phyloP scores from a whole-genome alignment of 176 grass and related monocot species.

The Puya raimondii region DNA sequence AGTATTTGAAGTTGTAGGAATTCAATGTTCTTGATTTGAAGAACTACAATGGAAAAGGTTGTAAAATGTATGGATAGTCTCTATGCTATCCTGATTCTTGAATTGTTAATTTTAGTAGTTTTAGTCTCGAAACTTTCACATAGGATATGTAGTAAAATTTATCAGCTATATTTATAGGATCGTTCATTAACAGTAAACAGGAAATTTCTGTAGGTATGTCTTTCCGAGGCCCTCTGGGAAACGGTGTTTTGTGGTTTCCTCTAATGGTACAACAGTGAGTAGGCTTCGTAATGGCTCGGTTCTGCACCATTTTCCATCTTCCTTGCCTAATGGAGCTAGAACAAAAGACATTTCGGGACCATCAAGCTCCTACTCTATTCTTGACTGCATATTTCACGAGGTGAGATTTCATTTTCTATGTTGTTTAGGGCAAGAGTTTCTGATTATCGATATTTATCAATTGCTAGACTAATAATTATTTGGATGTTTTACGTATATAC shows the following conservation, averaged over 20 bases:
- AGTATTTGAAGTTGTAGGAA: background rate
- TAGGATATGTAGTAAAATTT: too few relatives aligned
- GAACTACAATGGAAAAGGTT: background rate
- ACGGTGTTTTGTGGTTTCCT: conserved; percentile 81
- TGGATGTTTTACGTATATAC: background rate
- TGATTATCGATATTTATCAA: background rate
- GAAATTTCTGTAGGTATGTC: conserved; percentile 55
- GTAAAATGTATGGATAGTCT: background rate
- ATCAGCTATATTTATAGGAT: background rate
- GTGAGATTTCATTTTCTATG: conserved; percentile 25
- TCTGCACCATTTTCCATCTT: conserved; percentile 83
- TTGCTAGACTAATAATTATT: background rate
- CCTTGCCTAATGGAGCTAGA: conserved; percentile 73
- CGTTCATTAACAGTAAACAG: background rate
- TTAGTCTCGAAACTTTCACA: too few relatives aligned
- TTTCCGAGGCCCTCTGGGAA: conserved; percentile 72
- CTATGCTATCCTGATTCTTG: background rate
- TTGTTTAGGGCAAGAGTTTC: background rate
- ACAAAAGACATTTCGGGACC: conserved; percentile 56
- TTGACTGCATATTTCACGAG: conserved; percentile 98
- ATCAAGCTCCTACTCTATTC: conserved; percentile 75
- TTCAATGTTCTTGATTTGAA: background rate
- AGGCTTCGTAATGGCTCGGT: conserved; percentile 74
- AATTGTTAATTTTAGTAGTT: background rate
- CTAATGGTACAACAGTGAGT: conserved; percentile 63